A percentile compares a stretch with the other conserved stretches of the same genome.
These are phyloP conservation scores for Suillus discolor DNA, from an alignment of 768 basidiomycete species.

Conservation along the genomic window DNA sequence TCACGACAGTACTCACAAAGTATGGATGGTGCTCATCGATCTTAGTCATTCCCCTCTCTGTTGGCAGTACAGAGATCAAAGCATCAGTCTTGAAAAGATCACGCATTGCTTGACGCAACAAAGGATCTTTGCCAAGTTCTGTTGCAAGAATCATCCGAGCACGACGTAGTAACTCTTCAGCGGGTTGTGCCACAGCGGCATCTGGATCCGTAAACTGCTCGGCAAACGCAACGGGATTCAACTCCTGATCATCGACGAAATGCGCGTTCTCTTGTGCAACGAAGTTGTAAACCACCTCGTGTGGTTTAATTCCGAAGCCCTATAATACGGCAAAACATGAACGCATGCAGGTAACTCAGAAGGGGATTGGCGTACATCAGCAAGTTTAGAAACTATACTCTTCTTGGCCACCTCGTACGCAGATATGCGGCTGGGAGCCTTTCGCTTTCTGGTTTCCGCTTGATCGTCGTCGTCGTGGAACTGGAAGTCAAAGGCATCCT, in stretches of 20 bases:
- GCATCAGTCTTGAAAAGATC: constrained; percentile 75
- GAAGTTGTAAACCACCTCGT: constrained; percentile 87
- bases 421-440: constrained; percentile 82
- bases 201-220: constrained; percentile 84
- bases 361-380: constrained; percentile 60
- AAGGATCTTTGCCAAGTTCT: constrained; percentile 91
- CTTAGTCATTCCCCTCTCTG: constrained; percentile 80
- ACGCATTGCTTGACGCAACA: constrained; percentile 79
- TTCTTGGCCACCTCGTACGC: constrained; percentile 85
- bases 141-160: constrained; percentile 85
- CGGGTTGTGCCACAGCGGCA: constrained; percentile 52
- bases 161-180: constrained; percentile 70
- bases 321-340: constrained; percentile 31
- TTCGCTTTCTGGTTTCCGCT: constrained; percentile 60
- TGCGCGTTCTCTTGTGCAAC: constrained; percentile 57
- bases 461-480: constrained; percentile 70
- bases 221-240: constrained; percentile 78
- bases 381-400: constrained; percentile 73
- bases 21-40: constrained; percentile 75
- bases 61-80: constrained; percentile 78
- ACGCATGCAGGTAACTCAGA: not conserved
- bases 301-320: constrained; percentile 84
- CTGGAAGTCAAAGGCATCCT: constrained; percentile 59
- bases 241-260: constrained; percentile 80
- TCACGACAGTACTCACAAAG: constrained; percentile 50